A percentile compares a stretch with the other conserved stretches of the same genome.
Evolutionary conservation across 116 monocot genomes (phyloP).

Genomic region (Posidonia oceanica): DNA sequence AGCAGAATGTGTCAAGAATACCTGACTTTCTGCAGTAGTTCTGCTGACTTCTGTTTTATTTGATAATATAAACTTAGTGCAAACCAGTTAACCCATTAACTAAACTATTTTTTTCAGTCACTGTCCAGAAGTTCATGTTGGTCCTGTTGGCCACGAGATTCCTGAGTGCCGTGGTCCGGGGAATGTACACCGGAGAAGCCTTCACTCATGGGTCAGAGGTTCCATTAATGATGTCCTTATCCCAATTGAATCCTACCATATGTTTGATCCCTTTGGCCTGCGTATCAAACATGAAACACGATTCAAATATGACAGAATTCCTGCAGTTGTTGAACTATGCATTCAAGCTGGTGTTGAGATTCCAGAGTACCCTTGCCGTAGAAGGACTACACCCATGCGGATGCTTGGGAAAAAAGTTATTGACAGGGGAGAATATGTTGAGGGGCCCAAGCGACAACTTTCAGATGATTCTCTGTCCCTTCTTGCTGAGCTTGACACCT

Average conservation of each 20-base stretch:
- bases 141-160: conserved; percentile 59
- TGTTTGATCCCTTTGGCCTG: conserved; percentile 71
- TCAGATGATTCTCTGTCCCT: conserved; percentile 39
- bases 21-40: too few relatives aligned
- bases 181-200: conserved; percentile 42
- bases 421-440: conserved; percentile 53
- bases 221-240: conserved; percentile 67
- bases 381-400: conserved; percentile 59
- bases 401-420: conserved; percentile 89
- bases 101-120: conserved; percentile 21
- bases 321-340: conserved; percentile 86
- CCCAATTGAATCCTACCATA: conserved; percentile 82
- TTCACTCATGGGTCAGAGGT: conserved; percentile 75
- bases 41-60: too few relatives aligned
- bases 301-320: conserved; percentile 74
- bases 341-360: conserved; percentile 86
- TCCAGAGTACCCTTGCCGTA: conserved; percentile 65
- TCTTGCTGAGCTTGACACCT: conserved; percentile 71
- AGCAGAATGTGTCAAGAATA: too few relatives aligned
- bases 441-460: conserved; percentile 41
- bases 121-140: conserved; percentile 77
- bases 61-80: too few relatives aligned
- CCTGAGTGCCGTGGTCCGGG: conserved; percentile 62
- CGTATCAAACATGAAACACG: conserved; percentile 71
- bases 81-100: too few relatives aligned